Percentiles rank a stretch among this genome's conserved stretches.
Conservation (phyloP, 371 early-diverging fungal genomes). For the Mucor piriformis region DNA sequence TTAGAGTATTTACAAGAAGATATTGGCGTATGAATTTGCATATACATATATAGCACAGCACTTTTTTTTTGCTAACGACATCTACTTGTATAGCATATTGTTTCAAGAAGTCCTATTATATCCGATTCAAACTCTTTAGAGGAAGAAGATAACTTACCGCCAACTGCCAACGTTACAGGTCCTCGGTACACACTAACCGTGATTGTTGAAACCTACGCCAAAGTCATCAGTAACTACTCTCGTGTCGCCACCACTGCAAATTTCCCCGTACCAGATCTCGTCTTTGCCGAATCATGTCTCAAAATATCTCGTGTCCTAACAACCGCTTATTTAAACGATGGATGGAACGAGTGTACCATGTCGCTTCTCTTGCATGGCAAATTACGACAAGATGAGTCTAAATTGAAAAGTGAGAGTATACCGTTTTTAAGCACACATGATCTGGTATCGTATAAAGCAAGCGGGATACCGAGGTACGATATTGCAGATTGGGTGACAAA, state of each 20-base stretch:
- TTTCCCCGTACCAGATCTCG: conserved; percentile 17
- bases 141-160: not conserved
- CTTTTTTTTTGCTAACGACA: not conserved
- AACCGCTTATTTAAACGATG: conserved; percentile 32
- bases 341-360: conserved; percentile 34
- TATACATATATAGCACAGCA: too few species aligned
- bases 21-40: conserved; percentile 32
- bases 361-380: conserved; percentile 6
- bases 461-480: conserved; percentile 44
- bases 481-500: conserved; percentile 65
- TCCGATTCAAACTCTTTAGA: not conserved
- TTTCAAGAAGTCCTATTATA: conserved; percentile 2
- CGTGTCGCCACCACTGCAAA: conserved; percentile 36
- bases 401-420: not conserved
- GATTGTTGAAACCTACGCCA: conserved; percentile 41
- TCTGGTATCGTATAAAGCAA: conserved; percentile 3
- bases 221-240: conserved; percentile 46
- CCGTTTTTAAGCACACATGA: not conserved
- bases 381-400: not conserved
- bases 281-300: conserved; percentile 53
- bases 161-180: not conserved
- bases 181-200: conserved; percentile 6
- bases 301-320: conserved; percentile 45
- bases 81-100: too few species aligned
- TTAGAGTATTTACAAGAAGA: conserved; percentile 65